Evolutionary conservation across 345 rosid species (phyloP), one percentile per base, ranked within the genome.

Genomic region (Camelina sativa): DNA sequence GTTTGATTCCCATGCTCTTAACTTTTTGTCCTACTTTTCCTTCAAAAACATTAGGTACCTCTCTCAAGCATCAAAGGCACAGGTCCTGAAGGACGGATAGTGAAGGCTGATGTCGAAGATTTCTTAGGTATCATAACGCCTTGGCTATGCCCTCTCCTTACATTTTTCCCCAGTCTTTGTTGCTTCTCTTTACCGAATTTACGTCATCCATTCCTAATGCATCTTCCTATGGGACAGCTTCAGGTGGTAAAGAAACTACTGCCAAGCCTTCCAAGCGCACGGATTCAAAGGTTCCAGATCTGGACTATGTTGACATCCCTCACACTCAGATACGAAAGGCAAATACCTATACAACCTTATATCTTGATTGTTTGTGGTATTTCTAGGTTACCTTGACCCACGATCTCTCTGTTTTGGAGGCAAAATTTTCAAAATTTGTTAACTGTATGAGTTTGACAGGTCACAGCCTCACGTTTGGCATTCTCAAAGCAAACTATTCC

Each of bases 401-500:
- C 12, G 13, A 54, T 62, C 8, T 41, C 52, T 23, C 20, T 23
- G 19, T 43, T 43, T 22, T 12, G 43, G 13, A 12, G 66, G 35
- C 35, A 22, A 40, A 32, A 41, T 11, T 32, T 17, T 16, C 11
- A 1, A 48, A 44, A 47, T 34, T 38, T 60, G 65, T 58, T 65
- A 34, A 50, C 67, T 64, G 55, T 60, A 5, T 68, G 43, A 38
- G 23, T 65, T 77, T 65, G 75, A 80, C 85, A 93, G 97, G 73
- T 93, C 60, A 93, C 95, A 11, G 97, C 98, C 79, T 87, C 91
- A 19, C 89, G 97, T 62, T 83, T 93, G 72, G 75, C 88, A 69
- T 70, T 85, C 80, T 93, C 98, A 22, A 93, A 93, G 90, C 98
- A 93, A 72, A 90, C 93, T 6, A 89, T 93, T 80, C 98, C 98